A percentile compares a stretch with the other conserved stretches of the same genome.
These are phyloP conservation scores for Annulohypoxylon moriforme DNA, from an alignment of 495 filamentous ascomycete species.

Conservation along the genomic window DNA sequence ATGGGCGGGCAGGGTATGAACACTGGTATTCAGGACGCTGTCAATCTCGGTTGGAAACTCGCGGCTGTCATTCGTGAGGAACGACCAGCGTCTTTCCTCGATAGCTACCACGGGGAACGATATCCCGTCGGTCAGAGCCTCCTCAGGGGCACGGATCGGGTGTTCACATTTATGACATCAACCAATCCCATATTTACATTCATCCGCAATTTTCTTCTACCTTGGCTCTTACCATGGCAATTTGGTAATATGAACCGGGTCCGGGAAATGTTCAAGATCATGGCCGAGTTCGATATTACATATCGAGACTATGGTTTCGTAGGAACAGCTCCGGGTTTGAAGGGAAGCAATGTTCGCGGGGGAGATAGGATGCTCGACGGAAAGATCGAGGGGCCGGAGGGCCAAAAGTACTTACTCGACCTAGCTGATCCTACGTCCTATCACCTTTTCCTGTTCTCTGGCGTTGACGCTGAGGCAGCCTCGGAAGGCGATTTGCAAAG, in stretches of 20 bases:
- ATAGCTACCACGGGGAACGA: slow-evolving; percentile 55
- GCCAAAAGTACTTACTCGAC: slow-evolving; percentile 7
- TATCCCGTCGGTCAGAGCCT: slow-evolving; percentile 49
- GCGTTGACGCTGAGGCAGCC: not conserved
- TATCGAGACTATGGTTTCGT: not conserved
- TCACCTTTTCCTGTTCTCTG: not conserved
- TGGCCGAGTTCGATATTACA: slow-evolving; percentile 1
- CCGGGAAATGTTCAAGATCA: not conserved
- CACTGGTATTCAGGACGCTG: slow-evolving; percentile 66
- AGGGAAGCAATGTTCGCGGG: not conserved
- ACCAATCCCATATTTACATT: slow-evolving; percentile 8
- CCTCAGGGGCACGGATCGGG: slow-evolving; percentile 39
- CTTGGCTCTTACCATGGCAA: not conserved
- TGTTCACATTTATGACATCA: slow-evolving; percentile 2
- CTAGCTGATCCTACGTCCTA: not conserved
- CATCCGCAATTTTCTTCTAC: not conserved
- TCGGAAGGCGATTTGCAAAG: slow-evolving; percentile 2
- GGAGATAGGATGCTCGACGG: slow-evolving; percentile 13
- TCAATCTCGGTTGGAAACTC: slow-evolving; percentile 69
- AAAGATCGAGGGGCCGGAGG: not conserved
- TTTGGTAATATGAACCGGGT: not conserved
- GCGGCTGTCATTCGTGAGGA: slow-evolving; percentile 47
- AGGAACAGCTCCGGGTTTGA: not conserved
- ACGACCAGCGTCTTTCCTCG: slow-evolving; percentile 43
- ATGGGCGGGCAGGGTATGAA: slow-evolving; percentile 70